These are phyloP conservation scores for Pseudogymnoascus sp. DNA, from an alignment of 2,329 filamentous ascomycete species.

Conservation along the genomic window DNA sequence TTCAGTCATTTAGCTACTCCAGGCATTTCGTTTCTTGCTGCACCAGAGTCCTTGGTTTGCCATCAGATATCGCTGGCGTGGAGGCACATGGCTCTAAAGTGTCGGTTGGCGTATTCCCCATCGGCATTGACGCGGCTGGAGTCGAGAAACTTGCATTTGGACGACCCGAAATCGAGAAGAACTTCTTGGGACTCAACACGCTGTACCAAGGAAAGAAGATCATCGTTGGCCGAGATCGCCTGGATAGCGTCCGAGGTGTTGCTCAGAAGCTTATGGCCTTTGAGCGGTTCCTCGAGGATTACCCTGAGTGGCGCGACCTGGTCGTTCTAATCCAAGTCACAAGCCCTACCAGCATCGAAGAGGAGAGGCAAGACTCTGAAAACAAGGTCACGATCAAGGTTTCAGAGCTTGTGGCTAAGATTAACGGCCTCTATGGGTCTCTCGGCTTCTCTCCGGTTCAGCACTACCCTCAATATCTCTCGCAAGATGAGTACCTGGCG, in stretches of 20 bases:
- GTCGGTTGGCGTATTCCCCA: slow-evolving; percentile 87
- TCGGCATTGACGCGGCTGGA: slow-evolving; percentile 82
- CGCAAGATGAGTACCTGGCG: slow-evolving; percentile 86
- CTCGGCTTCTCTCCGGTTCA: slow-evolving; percentile 85
- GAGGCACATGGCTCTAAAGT: slow-evolving; percentile 85
- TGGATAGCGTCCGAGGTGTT: slow-evolving; percentile 87
- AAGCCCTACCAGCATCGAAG: slow-evolving; percentile 73
- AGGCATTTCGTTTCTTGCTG: slow-evolving; percentile 93
- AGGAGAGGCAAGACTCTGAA: slow-evolving; percentile 68
- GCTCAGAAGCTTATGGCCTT: slow-evolving; percentile 95
- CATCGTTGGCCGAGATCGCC: slow-evolving; percentile 87
- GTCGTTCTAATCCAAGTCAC: slow-evolving; percentile 94
- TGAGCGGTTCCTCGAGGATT: slow-evolving; percentile 81
- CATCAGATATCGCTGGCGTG: slow-evolving; percentile 75
- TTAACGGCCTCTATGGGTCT: slow-evolving; percentile 86
- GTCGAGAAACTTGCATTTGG: slow-evolving; percentile 71
- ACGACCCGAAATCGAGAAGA: slow-evolving; percentile 62
- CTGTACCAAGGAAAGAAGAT: slow-evolving; percentile 87
- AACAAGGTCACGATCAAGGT: slow-evolving; percentile 82
- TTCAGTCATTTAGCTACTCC: slow-evolving; percentile 93
- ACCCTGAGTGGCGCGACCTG: slow-evolving; percentile 85
- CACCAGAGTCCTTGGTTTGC: slow-evolving; percentile 82
- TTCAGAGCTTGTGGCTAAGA: slow-evolving; percentile 81
- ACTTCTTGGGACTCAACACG: slow-evolving; percentile 62
- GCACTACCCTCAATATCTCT: slow-evolving; percentile 90